Evolutionary conservation across 164 flowering plant species (phyloP).

Genomic region (Tetracentron sinense): DNA sequence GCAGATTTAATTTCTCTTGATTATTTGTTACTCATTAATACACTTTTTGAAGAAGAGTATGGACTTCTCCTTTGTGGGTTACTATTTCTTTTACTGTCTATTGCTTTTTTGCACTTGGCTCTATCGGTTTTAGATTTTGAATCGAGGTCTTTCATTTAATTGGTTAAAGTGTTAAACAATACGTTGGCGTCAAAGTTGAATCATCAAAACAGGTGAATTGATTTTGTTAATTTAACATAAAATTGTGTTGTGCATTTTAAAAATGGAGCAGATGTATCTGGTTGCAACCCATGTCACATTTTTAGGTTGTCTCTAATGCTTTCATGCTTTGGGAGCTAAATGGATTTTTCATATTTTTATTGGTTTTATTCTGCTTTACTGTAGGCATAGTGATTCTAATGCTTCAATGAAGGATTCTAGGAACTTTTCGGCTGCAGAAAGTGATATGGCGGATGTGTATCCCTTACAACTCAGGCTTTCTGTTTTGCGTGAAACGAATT

Average conservation of each 20-base stretch:
- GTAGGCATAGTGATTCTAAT: slow-evolving; percentile 78
- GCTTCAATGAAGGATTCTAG: slow-evolving; percentile 41
- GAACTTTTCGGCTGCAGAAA: slow-evolving; percentile 53
- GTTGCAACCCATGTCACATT: background rate
- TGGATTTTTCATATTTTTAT: background rate
- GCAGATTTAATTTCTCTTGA: too few species aligned
- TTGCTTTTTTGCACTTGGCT: too few species aligned
- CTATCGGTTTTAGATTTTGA: background rate
- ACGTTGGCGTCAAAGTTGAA: background rate
- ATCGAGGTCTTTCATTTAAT: background rate
- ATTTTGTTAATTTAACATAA: background rate
- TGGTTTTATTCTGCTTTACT: slow-evolving; percentile 12
- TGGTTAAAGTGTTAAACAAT: background rate
- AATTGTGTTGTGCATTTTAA: background rate
- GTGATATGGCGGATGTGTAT: slow-evolving; percentile 79
- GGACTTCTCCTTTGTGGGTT: too few species aligned
- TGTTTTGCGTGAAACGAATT: slow-evolving; percentile 47
- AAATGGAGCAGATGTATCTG: background rate
- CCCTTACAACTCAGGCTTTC: slow-evolving; percentile 81
- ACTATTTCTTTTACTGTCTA: too few species aligned
- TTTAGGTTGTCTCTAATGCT: background rate
- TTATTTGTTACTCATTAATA: too few species aligned
- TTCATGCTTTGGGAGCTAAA: background rate
- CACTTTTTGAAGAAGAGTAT: too few species aligned
- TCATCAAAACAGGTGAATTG: too few species aligned